Conservation (phyloP, 2,329 filamentous ascomycete species). For the Fusarium miscanthi region DNA sequence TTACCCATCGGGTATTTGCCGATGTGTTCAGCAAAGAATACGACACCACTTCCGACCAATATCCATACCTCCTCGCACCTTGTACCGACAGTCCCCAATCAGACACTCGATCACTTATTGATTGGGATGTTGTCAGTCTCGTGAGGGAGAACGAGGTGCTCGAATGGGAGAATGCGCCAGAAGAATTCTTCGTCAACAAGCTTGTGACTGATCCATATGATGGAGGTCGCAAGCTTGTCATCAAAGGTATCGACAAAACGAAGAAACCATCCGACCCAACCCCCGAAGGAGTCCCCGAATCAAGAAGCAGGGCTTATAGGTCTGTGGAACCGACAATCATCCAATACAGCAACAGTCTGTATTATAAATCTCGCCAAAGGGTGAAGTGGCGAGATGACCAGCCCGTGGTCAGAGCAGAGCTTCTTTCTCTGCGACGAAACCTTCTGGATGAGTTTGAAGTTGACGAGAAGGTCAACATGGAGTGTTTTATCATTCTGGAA, state of each 20-base stretch:
- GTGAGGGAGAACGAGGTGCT: conserved; percentile 51
- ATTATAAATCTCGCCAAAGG: conserved; percentile 65
- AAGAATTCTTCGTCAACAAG: conserved; percentile 63
- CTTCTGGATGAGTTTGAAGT: conserved; percentile 76
- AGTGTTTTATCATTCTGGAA: conserved; percentile 79
- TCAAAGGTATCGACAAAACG: conserved; percentile 63
- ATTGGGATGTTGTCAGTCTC: conserved; percentile 68
- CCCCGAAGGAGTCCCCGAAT: conserved; percentile 64
- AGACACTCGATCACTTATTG: conserved; percentile 55
- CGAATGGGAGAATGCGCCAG: conserved; percentile 56
- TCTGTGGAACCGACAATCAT: conserved; percentile 71
- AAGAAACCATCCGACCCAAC: conserved; percentile 74
- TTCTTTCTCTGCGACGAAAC: conserved; percentile 83
- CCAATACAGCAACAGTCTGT: conserved; percentile 85
- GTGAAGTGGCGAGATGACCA: conserved; percentile 73
- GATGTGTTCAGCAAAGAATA: conserved; percentile 93
- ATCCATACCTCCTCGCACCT: conserved; percentile 89
- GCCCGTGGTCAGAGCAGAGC: conserved; percentile 81
- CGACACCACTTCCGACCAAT: conserved; percentile 67
- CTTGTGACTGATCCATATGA: conserved; percentile 69
- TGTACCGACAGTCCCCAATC: conserved; percentile 23
- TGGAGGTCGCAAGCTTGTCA: conserved; percentile 72
- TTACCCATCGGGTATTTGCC: conserved; percentile 80
- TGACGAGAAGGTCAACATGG: conserved; percentile 57
- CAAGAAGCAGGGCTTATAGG: conserved; percentile 58